A percentile compares a stretch with the other conserved stretches of the same genome.
Evolutionary conservation across 2,329 filamentous ascomycete species (phyloP).

Genomic region (Xylariomycetidae sp.): DNA sequence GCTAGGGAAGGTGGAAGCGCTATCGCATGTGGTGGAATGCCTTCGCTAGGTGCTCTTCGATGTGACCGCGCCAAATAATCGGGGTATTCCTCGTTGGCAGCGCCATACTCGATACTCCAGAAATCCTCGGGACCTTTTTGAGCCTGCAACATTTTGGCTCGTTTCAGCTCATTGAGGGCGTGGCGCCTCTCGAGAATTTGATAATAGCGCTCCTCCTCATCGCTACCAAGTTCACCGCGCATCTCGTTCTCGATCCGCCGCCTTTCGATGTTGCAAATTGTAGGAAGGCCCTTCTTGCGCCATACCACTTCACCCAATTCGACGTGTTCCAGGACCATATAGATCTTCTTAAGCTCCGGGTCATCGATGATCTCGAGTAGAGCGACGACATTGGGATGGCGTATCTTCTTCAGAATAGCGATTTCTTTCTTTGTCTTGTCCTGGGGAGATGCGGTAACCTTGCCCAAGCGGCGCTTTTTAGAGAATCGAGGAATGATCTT

Average conservation of each 20-base stretch:
- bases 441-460: constrained; percentile 61
- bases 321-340: constrained; percentile 94
- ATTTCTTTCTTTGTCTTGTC: constrained; percentile 93
- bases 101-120: constrained; percentile 83
- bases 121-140: constrained; percentile 53
- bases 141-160: constrained; percentile 45
- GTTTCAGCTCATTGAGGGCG: constrained; percentile 50
- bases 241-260: constrained; percentile 70
- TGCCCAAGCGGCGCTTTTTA: constrained; percentile 86
- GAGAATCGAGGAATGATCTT: constrained; percentile 97
- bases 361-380: constrained; percentile 97
- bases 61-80: constrained; percentile 27
- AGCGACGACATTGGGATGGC: constrained; percentile 94
- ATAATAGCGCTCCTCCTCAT: constrained; percentile 55
- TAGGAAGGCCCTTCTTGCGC: constrained; percentile 80
- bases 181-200: constrained; percentile 54
- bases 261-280: constrained; percentile 79
- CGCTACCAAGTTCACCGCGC: constrained; percentile 50
- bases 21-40: constrained; percentile 12
- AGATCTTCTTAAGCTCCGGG: constrained; percentile 92
- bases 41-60: constrained; percentile 15
- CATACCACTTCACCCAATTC: constrained; percentile 91
- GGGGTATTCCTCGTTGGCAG: constrained; percentile 45
- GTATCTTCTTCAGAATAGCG: constrained; percentile 95
- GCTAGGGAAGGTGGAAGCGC: constrained; percentile 16